Evolutionary conservation across 768 basidiomycete species (phyloP).

Genomic region (Chalciporus pseudorubinellus): DNA sequence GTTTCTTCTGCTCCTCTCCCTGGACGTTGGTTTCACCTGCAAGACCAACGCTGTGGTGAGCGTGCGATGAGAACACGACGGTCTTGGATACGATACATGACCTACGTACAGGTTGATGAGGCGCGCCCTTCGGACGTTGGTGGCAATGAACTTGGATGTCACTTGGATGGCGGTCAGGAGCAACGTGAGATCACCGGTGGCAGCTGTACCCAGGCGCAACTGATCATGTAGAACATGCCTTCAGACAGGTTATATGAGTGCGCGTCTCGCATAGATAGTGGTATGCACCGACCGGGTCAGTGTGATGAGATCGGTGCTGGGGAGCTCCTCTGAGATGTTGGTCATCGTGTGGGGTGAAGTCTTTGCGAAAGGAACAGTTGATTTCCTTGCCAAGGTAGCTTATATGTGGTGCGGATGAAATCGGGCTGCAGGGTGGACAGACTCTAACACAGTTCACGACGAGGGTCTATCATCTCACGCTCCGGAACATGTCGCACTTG

Average conservation of each 20-base stretch:
- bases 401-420: constrained; percentile 20
- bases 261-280: neutral
- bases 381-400: neutral
- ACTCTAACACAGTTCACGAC: neutral
- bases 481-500: constrained; percentile 18
- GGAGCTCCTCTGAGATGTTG: constrained; percentile 51
- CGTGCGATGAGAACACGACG: neutral
- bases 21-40: constrained; percentile 97
- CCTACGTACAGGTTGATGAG: constrained; percentile 89
- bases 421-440: constrained; percentile 16
- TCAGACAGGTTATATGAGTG: constrained; percentile 7
- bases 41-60: constrained; percentile 75
- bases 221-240: constrained; percentile 91
- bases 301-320: constrained; percentile 87
- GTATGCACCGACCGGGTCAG: constrained; percentile 69
- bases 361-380: neutral
- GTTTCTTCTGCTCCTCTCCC: constrained; percentile 99
- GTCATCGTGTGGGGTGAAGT: constrained; percentile 23
- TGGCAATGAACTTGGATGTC: constrained; percentile 96
- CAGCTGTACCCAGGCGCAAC: constrained; percentile 72
- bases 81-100: neutral
- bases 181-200: constrained; percentile 92
- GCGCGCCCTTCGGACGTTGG: constrained; percentile 94
- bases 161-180: constrained; percentile 95
- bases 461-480: constrained; percentile 21